Base-by-base conservation (phyloP, 352 stramenopile genomes). In the Pythium grandisporangium region DNA sequence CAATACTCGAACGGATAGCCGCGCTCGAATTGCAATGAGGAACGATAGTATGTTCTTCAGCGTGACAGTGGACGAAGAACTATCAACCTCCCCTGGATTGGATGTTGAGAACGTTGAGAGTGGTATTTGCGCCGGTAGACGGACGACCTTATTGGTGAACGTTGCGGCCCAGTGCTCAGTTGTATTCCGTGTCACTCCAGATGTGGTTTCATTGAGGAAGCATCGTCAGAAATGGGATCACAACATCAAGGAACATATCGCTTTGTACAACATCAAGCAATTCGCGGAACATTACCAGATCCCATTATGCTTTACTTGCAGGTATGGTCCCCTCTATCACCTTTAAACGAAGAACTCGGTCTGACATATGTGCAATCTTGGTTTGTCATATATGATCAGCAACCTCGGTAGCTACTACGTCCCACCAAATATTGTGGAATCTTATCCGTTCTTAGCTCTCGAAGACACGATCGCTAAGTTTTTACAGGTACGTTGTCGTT, bases 391-490 rank as follows among this genome's bases (percentile, higher is more conserved):
- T n/a, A n/a, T n/a, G n/a, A n/a, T 19, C 41, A 88, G 72, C 45
- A 90, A 84, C 47, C 60, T 84, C 21, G 73, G 77, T 16, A 87
- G 63, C 47, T 93, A 86, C 46, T 90, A 90, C 61, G 81, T 87
- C 19, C 73, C 80, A 20, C 77, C 80, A 4, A 86, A 83, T 53
- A 74, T 93, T 19, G 75, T 69, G 22, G 80, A 93, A 46, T 84
- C 69, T 48, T 91, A 89, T 45, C 75, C 77, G 5, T 78, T 91
- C 27, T 93, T 77, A 29, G 76, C 80, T 3, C 62, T 93, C 5
- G 80, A 93, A 57, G 80, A 93, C 50, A 87, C 75, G 40, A 84
- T 93, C 45, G 80, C 78, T 17, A 91, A 93, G 58, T 93, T 93
- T 52, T 51, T 93, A 13, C 75, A 91, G 66, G 76, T 91, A 39